Evolutionary conservation across 331 rosid species (phyloP).

Genomic region (Acacia pycnantha): DNA sequence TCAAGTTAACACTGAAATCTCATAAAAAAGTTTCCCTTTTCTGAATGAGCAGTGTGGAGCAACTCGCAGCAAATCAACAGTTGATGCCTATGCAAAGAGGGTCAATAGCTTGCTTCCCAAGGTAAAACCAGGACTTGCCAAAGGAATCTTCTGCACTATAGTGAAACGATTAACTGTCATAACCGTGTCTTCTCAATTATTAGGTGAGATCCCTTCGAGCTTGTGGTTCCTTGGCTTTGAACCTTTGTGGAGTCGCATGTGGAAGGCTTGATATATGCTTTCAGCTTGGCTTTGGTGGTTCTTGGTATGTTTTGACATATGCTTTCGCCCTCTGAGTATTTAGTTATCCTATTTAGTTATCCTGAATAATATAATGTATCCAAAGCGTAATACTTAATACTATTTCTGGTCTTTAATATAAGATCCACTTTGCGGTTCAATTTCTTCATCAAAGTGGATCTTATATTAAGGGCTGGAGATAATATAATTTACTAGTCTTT

Average conservation of each 20-base stretch:
- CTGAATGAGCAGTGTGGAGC: slow-evolving; percentile 79
- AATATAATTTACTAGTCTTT: background rate
- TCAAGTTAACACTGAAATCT: slow-evolving; percentile 22
- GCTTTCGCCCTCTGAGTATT: background rate
- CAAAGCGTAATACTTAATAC: background rate
- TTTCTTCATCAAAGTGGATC: too few relatives aligned
- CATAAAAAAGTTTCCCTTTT: slow-evolving; percentile 18
- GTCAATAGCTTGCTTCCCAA: slow-evolving; percentile 76
- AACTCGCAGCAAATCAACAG: slow-evolving; percentile 59
- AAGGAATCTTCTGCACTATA: slow-evolving; percentile 19
- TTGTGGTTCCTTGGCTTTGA: slow-evolving; percentile 90
- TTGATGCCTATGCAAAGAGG: slow-evolving; percentile 66
- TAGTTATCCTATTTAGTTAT: background rate
- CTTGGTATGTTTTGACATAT: slow-evolving; percentile 60
- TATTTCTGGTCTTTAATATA: too few relatives aligned
- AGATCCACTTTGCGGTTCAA: too few relatives aligned
- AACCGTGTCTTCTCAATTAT: slow-evolving; percentile 19
- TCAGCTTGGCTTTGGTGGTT: slow-evolving; percentile 78
- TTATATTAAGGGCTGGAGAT: too few relatives aligned
- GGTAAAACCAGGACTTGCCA: slow-evolving; percentile 47
- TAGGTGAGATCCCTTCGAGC: slow-evolving; percentile 95
- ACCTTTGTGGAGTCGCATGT: slow-evolving; percentile 94
- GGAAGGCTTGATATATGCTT: slow-evolving; percentile 88
- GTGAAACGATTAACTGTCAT: slow-evolving; percentile 20
- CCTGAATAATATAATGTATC: background rate